Evolutionary conservation across 78 protist species (phyloP).

Genomic region (Dictyostelium discoideum): dicty_2.7 NC_007089.4:4161501-4162000

Average conservation of each 20-base stretch:
- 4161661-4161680: background rate
- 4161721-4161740: background rate
- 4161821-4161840: background rate
- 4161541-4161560: conserved; percentile 82
- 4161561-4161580: background rate
- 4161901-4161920: conserved; percentile 35
- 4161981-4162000: conserved; percentile 21
- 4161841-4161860: background rate
- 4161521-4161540: conserved; percentile 77
- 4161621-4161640: conserved; percentile 59
- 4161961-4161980: conserved; percentile 78
- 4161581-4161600: conserved; percentile 22
- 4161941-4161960: conserved; percentile 31
- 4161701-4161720: conserved; percentile 23
- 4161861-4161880: background rate
- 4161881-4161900: background rate
- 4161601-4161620: conserved; percentile 64
- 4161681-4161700: background rate
- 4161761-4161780: background rate
- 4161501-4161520: conserved; percentile 79
- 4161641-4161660: conserved; percentile 72
- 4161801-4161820: background rate
- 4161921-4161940: conserved; percentile 58
- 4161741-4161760: conserved; percentile 6
- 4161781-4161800: background rate